These are phyloP conservation scores for Tricholoma bakamatsutake DNA, from an alignment of 768 basidiomycete genomes.

Conservation along the genomic window DNA sequence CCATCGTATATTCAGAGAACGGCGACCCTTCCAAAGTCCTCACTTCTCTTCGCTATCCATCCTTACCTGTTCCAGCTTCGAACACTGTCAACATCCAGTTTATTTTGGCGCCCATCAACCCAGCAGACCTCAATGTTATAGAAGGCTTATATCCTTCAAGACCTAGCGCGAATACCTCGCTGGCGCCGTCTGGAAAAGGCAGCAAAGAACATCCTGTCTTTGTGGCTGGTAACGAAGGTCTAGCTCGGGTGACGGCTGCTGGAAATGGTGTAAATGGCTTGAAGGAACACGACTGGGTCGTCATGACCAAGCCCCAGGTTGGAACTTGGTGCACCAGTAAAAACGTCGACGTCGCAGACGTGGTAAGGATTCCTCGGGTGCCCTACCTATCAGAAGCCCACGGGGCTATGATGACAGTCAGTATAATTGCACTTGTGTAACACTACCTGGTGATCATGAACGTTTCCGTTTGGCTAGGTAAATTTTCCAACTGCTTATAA, in stretches of 20 bases:
- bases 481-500: conserved; percentile 83
- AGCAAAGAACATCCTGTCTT: conserved; percentile 36
- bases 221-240: conserved; percentile 73
- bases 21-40: conserved; percentile 65
- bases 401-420: conserved; percentile 72
- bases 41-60: conserved; percentile 42
- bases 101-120: conserved; percentile 72
- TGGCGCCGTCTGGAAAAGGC: conserved; percentile 27
- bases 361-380: conserved; percentile 52
- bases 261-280: conserved; percentile 48
- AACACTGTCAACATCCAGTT: conserved; percentile 59
- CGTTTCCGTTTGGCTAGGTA: conserved; percentile 35
- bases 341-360: conserved; percentile 48
- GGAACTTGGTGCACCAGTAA: conserved; percentile 69
- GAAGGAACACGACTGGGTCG: conserved; percentile 62
- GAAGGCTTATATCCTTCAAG: conserved; percentile 78
- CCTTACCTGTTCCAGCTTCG: conserved; percentile 47
- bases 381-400: conserved; percentile 48
- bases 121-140: conserved; percentile 75
- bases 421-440: conserved; percentile 12
- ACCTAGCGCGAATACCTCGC: conserved; percentile 34
- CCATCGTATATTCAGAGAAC: conserved; percentile 54
- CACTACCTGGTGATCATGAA: background rate
- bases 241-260: conserved; percentile 59
- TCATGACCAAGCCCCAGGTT: conserved; percentile 60